Percentiles rank a stretch among this genome's conserved stretches.
Evolutionary conservation across 2,329 filamentous ascomycete species (phyloP).

Genomic region (Paecilomyces sp.): DNA sequence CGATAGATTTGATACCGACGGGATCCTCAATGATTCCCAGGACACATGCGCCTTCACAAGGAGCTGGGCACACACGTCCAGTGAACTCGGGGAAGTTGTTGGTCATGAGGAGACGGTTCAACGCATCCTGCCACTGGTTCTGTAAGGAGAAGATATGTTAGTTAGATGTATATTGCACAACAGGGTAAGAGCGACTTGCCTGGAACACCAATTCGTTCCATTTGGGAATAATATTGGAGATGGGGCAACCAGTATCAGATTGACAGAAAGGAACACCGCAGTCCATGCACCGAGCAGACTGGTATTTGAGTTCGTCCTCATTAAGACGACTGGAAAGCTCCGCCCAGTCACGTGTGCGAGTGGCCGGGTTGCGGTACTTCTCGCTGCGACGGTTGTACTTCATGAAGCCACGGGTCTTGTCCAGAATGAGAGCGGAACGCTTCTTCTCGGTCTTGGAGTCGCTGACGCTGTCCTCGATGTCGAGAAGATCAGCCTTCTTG

Average conservation of each 20-base stretch:
- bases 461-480: constrained; percentile 86
- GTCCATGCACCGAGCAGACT: constrained; percentile 96
- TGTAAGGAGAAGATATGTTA: constrained; percentile 34
- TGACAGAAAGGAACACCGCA: constrained; percentile 98
- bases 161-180: too few relatives aligned
- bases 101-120: constrained; percentile 87
- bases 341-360: constrained; percentile 84
- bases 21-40: constrained; percentile 95
- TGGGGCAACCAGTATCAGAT: constrained; percentile 90
- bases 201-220: constrained; percentile 72
- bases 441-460: constrained; percentile 82
- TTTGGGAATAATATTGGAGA: constrained; percentile 95
- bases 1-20: constrained; percentile 96
- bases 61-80: constrained; percentile 90
- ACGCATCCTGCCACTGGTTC: constrained; percentile 80
- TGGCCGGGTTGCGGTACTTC: constrained; percentile 82
- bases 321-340: constrained; percentile 82
- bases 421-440: constrained; percentile 83
- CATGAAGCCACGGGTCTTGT: constrained; percentile 97
- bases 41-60: constrained; percentile 93
- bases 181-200: too few relatives aligned
- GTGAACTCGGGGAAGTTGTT: constrained; percentile 99
- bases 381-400: constrained; percentile 88
- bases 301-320: constrained; percentile 94
- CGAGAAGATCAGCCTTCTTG: constrained; percentile 64